phyloP scores from a whole-genome alignment of 306 rosid species.

The Luffa acutangula region DNA sequence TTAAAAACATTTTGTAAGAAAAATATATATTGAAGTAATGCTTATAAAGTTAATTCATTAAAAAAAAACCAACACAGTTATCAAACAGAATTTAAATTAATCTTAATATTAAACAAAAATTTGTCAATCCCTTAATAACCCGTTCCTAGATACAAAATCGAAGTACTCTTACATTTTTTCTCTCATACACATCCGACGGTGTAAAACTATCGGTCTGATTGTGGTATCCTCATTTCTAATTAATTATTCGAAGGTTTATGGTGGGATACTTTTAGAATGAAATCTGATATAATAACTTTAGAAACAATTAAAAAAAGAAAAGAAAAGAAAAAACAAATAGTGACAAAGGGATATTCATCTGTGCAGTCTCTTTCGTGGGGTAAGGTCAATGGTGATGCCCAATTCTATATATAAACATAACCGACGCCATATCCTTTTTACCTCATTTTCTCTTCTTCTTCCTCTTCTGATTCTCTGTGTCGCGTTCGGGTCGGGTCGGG shows the following conservation, averaged over 20 bases:
- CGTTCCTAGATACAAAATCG: too few species aligned
- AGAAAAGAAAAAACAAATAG: neutral
- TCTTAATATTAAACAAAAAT: too few species aligned
- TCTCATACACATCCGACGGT: too few species aligned
- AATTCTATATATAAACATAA: neutral
- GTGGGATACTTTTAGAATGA: neutral
- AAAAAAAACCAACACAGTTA: too few species aligned
- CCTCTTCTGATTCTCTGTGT: neutral
- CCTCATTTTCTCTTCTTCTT: neutral
- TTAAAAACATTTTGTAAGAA: too few species aligned
- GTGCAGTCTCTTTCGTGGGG: neutral
- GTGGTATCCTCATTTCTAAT: too few species aligned
- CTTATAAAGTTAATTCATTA: too few species aligned
- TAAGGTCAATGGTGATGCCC: neutral
- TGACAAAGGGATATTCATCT: neutral
- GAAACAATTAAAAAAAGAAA: neutral
- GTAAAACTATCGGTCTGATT: too few species aligned
- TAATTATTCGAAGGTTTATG: neutral
- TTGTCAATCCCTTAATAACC: too few species aligned
- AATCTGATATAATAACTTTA: neutral
- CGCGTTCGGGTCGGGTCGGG: neutral
- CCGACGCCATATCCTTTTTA: neutral
- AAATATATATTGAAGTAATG: too few species aligned
- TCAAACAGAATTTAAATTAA: too few species aligned
- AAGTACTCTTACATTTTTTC: too few species aligned